Conservation (phyloP, 1,284 basidiomycete genomes). For the Leccinum pachyderme region DNA sequence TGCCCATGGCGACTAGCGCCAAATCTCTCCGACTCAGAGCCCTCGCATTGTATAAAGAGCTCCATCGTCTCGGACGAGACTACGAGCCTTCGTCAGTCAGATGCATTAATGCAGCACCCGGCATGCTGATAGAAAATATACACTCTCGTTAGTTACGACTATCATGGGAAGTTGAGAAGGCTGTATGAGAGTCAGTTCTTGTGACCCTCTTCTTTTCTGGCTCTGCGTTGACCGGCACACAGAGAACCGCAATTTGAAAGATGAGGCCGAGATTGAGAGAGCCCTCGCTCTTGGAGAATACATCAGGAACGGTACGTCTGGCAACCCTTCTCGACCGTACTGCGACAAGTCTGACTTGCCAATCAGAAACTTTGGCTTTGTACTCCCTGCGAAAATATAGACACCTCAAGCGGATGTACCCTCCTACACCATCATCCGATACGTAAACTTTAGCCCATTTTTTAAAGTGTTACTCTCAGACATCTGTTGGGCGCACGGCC, state of each 20-base stretch:
- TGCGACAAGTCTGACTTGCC: constrained; percentile 2
- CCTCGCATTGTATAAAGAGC: constrained; percentile 72
- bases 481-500: not conserved
- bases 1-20: constrained; percentile 36
- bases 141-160: constrained; percentile 60
- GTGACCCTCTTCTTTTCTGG: not conserved
- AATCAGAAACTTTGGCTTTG: constrained; percentile 78
- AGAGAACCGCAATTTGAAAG: constrained; percentile 74
- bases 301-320: constrained; percentile 77
- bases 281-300: constrained; percentile 81
- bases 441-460: not conserved
- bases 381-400: constrained; percentile 87
- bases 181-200: constrained; percentile 63
- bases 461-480: not conserved
- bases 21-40: constrained; percentile 50
- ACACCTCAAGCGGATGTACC: constrained; percentile 76
- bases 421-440: constrained; percentile 24
- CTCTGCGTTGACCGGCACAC: not conserved
- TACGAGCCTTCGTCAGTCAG: constrained; percentile 70
- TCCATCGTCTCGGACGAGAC: constrained; percentile 73
- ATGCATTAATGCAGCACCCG: constrained; percentile 11
- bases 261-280: constrained; percentile 73
- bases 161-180: constrained; percentile 64
- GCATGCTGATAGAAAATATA: constrained; percentile 6
- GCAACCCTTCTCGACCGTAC: not conserved